Evolutionary conservation across 1,284 basidiomycete genomes (phyloP), one percentile per base, ranked within the genome.

Genomic region (Trichosporon ovoides): DNA sequence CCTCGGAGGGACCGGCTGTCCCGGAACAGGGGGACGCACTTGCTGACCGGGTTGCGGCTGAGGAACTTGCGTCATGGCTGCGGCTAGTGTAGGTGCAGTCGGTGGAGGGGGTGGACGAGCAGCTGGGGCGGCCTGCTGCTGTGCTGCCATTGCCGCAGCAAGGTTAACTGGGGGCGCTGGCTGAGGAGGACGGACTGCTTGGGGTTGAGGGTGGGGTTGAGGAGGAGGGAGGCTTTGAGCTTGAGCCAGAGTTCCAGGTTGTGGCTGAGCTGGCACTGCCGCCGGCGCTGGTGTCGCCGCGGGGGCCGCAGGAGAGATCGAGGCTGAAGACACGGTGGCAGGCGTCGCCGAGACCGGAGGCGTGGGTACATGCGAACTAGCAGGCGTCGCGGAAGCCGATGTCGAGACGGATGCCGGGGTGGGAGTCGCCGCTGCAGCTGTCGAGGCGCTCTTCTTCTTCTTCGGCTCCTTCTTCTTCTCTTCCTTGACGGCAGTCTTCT

Each of bases 391-490:
- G 12, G 48, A 49, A 5, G 48, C 31, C 7, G 28, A 28, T 35
- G 53, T 33, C 3, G 33, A 19, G 16, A 40, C 24, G 2, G 53
- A 34, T 7, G 33, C 53, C 7, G 53, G 40, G 16, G 40, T 57
- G 19, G 57, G 18, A 22, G 37, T 49, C 3, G 53, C 54, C 10
- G 58, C 34, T 33, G 43, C 36, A 35, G 46, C 56, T 16, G 38
- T 20, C 18, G 40, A 40, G 11, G 46, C 53, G 14, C 50, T 31
- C 58, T 66, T 66, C 60, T 66, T 55, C 61, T 59, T 61, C 60
- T 68, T 68, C 48, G 56, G 40, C 38, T 66, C 63, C 58, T 68
- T 65, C 52, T 63, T 61, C 43, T 57, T 58, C 10, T 59, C n/a
- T n/a, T n/a, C 53, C 16, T 48, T 52, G 31, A 38, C 35, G 51